Conservation (phyloP, 352 stramenopile genomes). For the Pythium phragmitis region DNA sequence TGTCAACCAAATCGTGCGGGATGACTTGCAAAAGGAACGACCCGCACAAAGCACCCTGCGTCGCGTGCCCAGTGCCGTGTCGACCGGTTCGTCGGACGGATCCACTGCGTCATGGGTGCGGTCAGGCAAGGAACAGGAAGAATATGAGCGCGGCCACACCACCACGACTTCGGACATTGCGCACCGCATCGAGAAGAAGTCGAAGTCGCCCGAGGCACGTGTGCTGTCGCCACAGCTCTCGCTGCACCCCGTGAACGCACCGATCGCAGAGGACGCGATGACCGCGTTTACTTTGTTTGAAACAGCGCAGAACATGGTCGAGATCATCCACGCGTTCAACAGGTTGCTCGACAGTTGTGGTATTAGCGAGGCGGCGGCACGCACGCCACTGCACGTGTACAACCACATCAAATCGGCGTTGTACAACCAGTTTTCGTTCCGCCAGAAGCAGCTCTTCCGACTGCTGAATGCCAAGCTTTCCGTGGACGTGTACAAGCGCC, state of each 20-base stretch:
- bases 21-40: conserved; percentile 55
- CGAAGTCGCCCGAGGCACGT: conserved; percentile 1
- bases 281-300: conserved; percentile 62
- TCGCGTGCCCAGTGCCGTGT: conserved; percentile 23
- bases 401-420: conserved; percentile 61
- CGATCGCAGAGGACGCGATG: conserved; percentile 38
- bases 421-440: conserved; percentile 62
- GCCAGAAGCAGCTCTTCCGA: conserved; percentile 78
- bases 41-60: conserved; percentile 41
- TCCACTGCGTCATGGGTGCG: conserved; percentile 36
- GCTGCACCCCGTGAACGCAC: conserved; percentile 37
- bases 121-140: conserved; percentile 36
- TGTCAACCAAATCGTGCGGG: conserved; percentile 63
- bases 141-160: conserved; percentile 35
- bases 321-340: conserved; percentile 55
- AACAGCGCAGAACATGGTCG: conserved; percentile 56
- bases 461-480: conserved; percentile 58
- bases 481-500: conserved; percentile 50
- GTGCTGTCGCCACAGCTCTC: conserved; percentile 31
- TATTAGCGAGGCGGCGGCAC: conserved; percentile 47
- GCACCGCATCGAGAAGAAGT: conserved; percentile 12
- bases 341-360: conserved; percentile 54
- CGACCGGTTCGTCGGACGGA: neutral
- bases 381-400: conserved; percentile 60
- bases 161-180: conserved; percentile 28